phyloP scores from a whole-genome alignment of 2,329 filamentous ascomycete genomes.

The Catunica adiposa region DNA sequence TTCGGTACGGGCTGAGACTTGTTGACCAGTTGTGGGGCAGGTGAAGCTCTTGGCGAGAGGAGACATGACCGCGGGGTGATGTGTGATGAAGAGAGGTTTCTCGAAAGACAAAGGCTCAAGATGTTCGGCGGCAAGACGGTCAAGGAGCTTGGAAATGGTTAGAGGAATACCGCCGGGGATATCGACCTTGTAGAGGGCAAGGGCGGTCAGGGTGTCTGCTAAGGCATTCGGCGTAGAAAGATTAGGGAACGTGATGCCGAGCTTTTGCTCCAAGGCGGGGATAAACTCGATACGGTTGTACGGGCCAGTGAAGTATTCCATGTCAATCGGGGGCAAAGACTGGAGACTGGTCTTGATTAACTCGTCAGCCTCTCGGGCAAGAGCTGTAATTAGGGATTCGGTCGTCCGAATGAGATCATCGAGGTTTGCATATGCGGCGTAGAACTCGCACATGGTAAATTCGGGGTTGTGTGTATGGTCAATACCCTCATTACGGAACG shows the following conservation, averaged over 20 bases:
- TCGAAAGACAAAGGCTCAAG: constrained; percentile 59
- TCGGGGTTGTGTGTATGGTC: constrained; percentile 91
- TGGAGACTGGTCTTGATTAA: constrained; percentile 30
- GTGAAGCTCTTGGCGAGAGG: constrained; percentile 77
- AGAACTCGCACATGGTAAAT: constrained; percentile 96
- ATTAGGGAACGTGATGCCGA: constrained; percentile 50
- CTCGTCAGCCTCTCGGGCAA: constrained; percentile 35
- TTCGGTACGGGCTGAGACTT: constrained; percentile 67
- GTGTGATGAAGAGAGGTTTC: constrained; percentile 64
- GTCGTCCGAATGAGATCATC: constrained; percentile 60
- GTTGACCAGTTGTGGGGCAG: constrained; percentile 50
- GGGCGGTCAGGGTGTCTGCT: constrained; percentile 34
- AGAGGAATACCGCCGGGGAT: constrained; percentile 47
- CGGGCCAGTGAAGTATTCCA: constrained; percentile 31
- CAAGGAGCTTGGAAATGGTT: constrained; percentile 54
- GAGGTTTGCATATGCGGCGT: constrained; percentile 68
- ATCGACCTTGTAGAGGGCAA: constrained; percentile 42
- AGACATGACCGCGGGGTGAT: constrained; percentile 82
- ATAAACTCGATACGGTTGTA: constrained; percentile 68
- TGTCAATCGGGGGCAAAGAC: constrained; percentile 31
- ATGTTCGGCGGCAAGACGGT: constrained; percentile 58
- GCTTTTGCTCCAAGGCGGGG: constrained; percentile 53
- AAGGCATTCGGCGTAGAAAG: constrained; percentile 40
- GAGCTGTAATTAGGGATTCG: constrained; percentile 47
- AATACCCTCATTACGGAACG: constrained; percentile 85